A percentile compares a stretch with the other conserved stretches of the same genome.
phyloP scores from a whole-genome alignment of 129 eudicot genomes.

The Arctium minus region DNA sequence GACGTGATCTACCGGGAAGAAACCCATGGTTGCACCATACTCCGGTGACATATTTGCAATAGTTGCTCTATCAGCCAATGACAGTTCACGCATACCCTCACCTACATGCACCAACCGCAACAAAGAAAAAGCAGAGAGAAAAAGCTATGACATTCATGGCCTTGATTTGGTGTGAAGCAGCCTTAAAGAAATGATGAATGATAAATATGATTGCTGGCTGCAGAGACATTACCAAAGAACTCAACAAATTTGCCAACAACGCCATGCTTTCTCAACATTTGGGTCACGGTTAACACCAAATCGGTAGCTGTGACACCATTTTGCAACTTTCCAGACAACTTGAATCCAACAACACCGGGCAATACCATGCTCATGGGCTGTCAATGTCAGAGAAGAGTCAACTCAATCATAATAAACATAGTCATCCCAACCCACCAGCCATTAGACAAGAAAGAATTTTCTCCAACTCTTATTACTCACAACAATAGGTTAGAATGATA shows the following conservation, averaged over 20 bases:
- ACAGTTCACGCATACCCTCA: slow-evolving; percentile 70
- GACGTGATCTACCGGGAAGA: slow-evolving; percentile 96
- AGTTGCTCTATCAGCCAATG: slow-evolving; percentile 99
- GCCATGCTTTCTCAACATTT: slow-evolving; percentile 97
- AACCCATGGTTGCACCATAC: slow-evolving; percentile 99
- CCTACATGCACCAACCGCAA: slow-evolving; percentile 37
- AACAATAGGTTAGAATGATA: not conserved
- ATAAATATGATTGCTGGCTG: not conserved
- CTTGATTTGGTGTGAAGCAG: not conserved
- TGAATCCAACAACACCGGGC: slow-evolving; percentile 98
- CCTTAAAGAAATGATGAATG: not conserved
- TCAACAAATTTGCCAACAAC: slow-evolving; percentile 98
- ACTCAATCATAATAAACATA: not conserved
- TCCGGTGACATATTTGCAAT: slow-evolving; percentile 99
- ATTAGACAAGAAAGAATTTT: not conserved
- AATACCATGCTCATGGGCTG: slow-evolving; percentile 99
- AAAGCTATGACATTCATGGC: not conserved
- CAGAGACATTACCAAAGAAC: slow-evolving; percentile 60
- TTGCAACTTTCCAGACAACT: slow-evolving; percentile 74
- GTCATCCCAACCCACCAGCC: not conserved
- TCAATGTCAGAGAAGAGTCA: slow-evolving; percentile 13
- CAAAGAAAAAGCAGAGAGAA: not conserved
- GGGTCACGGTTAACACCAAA: slow-evolving; percentile 94
- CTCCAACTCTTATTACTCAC: not conserved
- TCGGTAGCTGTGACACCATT: slow-evolving; percentile 99